Evolutionary conservation across 768 basidiomycete species (phyloP), one percentile per base, ranked within the genome.

Genomic region (Boletus insuetus): DNA sequence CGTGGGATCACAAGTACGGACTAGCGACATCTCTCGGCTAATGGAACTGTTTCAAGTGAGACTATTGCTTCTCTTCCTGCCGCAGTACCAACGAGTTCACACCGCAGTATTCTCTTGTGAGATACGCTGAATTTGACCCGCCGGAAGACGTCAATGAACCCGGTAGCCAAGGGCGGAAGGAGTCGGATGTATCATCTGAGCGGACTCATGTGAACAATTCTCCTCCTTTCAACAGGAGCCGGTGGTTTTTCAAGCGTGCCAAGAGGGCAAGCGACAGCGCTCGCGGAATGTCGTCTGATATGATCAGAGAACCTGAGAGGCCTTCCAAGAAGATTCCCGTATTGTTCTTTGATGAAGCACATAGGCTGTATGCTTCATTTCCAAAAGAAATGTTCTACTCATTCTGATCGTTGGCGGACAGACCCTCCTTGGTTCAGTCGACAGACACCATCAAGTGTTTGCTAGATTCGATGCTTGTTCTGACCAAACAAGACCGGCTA

Each of bases 401-500:
- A 48, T 48, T 50, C 42, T 52, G 34, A 58, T 51, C n/a, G 12
- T 44, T 41, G 44, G n/a, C 41, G 26, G 24, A 46, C 63, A 92
- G 84, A 45, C 89, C 89, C 0, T 79, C 84, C 6, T 75, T 92
- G 41, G 88, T 92, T 40, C 84, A 88, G 60, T 90, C 88, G 1
- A 77, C 79, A 4, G 89, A 89, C 31, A 82, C 89, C 4, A 90
- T 94, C 87, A 93, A 91, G 67, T 86, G 84, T 58, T 72, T 94
- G 16, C 78, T 94, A 34, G 91, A 93, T 64, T 87, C 89, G 13
- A 89, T 91, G 82, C 82, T 92, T 19, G 91, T 92, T 14, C 74
- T 93, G 51, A 91, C 91, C 32, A 92, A 93, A 73, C 91, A 93
- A 69, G 91, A 92, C 64, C 76, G 87, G n/a, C 70, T 93, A 14